Base-by-base conservation (phyloP, 768 basidiomycete species). In the Kockovaella imperatae region DNA sequence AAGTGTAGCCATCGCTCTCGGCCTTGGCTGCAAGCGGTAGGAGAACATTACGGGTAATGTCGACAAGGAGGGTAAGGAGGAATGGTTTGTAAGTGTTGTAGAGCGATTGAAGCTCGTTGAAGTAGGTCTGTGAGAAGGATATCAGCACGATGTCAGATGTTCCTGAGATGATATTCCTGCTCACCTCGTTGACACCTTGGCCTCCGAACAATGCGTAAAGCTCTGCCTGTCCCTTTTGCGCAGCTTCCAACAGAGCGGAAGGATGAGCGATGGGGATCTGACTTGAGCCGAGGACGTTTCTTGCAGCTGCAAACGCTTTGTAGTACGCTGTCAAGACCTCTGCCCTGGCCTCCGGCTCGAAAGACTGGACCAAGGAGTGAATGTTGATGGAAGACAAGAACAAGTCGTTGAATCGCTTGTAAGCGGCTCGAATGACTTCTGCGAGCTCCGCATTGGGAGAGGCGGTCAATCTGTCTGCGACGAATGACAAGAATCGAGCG, bases 151-250 rank as follows among this genome's bases (percentile, higher is more conserved):
- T 44, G 10, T 7, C 10, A 26, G 35, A 32, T 31, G 26, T n/a
- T 21, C 3, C 42, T 28, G 5, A 21, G 20, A 15, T 14, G 18
- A 34, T 10, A 32, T 10, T 32, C n/a, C n/a, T 7, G 56, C 69
- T 62, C 40, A 72, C 71, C 59, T 97, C 95, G 72, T 97, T 97
- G 50, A 85, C 87, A 49, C 95, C 95, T 73, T 99, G 95, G 13
- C 95, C 95, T 43, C 93, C 93, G 67, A 99, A 99, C 32, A 99
- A 76, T 43, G 88, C 93, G 73, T 85, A 96, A 60, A 96, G 74
- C 57, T 71, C 62, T 3, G 71, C 70, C 40, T 64, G 52, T 23
- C 67, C 68, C 26, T 56, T 60, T 56, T 68, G 60, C 5, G 71
- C 67, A n/a, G 64, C 64, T 48, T 65, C 58, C 31, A 68, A 39